Evolutionary conservation across 148 eudicot genomes (phyloP), one percentile per base, ranked within the genome.

Genomic region (Nepenthes gracilis): DNA sequence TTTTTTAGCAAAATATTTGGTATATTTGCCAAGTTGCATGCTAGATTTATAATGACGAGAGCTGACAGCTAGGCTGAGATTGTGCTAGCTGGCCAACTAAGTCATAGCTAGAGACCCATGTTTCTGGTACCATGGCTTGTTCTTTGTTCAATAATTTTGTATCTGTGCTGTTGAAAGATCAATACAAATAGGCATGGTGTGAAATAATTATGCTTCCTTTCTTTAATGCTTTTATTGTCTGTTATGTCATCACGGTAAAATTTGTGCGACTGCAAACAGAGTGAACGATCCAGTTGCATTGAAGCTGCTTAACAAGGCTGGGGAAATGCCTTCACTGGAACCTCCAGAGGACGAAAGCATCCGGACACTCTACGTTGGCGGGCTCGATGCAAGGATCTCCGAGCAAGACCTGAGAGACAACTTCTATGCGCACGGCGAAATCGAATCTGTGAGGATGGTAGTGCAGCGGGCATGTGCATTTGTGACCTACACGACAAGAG

Each of bases 271-370:
- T 70, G 65, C 95, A 94, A 97, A 67, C 95, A 94, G 99, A 67
- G 78, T 94, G 50, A 94, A 94, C 58, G 99, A 94, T 64, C 97
- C 97, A 2, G 99, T 94, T 67, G 99, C 99, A 9, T 2, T 83
- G 78, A 89, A 94, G 80, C 88, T 89, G 51, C 85, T 93, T 34
- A 85, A 77, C 69, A 93, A 93, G 75, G 96, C 95, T 36, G 99
- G 97, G 62, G 95, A 89, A 67, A 93, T 93, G 99, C 91, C 92
- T 58, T 75, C 92, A 3, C 53, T 86, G 59, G 92, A 83, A 62
- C 78, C 97, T 45, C 99, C 99, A 0, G 99, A 89, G 2, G 97
- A 94, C 7, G 95, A 89, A 73, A 84, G 90, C 78, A 89, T 94
- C 53, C 84, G 78, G 70, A 93, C 99, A 54, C 80, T 93, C 36